Conservation (phyloP, 2,329 filamentous ascomycete species). For the Camillea tinctor region DNA sequence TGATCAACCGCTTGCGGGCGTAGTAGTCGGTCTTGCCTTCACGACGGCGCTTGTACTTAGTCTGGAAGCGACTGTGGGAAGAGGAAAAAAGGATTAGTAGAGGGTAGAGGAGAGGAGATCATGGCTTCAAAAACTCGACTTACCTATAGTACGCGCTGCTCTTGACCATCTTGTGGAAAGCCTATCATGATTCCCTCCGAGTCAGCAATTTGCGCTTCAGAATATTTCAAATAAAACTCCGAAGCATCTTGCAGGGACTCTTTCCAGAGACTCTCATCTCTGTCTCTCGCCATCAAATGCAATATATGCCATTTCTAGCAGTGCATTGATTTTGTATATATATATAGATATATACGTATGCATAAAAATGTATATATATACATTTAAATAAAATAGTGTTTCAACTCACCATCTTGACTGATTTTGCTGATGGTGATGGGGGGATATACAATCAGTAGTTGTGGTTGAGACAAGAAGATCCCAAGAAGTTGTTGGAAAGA, state of each 20-base stretch:
- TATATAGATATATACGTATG: too few relatives aligned
- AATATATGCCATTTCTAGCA: conserved; percentile 30
- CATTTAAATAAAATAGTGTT: too few relatives aligned
- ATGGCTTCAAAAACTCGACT: too few relatives aligned
- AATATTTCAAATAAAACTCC: conserved; percentile 57
- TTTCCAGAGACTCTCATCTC: too few relatives aligned
- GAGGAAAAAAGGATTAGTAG: conserved; percentile 18
- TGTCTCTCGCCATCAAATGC: conserved; percentile 32
- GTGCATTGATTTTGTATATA: conserved; percentile 28
- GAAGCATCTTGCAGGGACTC: conserved; percentile 99
- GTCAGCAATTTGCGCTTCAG: conserved; percentile 99
- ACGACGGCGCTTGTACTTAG: conserved; percentile 98
- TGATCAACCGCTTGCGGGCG: conserved; percentile 98
- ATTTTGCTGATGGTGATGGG: conserved; percentile 43
- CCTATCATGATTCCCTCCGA: conserved; percentile 68
- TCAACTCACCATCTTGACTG: conserved; percentile 70
- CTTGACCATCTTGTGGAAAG: conserved; percentile 94
- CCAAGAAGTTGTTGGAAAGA: conserved; percentile 13
- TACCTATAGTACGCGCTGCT: conserved; percentile 98
- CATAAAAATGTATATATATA: too few relatives aligned
- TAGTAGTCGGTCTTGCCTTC: conserved; percentile 99
- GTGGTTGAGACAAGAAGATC: conserved; percentile 20
- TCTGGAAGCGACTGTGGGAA: conserved; percentile 84
- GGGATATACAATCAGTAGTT: conserved; percentile 25
- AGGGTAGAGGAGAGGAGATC: neutral